Percentiles rank a stretch among this genome's conserved stretches.
Conservation (phyloP, 1,139 yeast genomes). For the Pneumocystis carinii region DNA sequence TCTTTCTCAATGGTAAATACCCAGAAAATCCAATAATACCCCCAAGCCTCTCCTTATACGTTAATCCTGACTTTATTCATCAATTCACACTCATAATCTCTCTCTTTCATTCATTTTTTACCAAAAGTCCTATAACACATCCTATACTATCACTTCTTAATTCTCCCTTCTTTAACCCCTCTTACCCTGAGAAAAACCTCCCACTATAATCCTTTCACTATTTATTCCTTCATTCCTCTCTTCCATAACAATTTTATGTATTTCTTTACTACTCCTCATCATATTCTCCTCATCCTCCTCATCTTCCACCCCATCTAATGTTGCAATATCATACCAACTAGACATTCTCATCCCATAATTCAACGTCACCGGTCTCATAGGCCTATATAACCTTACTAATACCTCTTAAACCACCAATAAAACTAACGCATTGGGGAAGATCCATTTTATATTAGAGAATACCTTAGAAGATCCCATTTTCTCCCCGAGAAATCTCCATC, state of each 20-base stretch:
- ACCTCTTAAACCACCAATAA: constrained; percentile 37
- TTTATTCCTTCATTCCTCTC: constrained; percentile 52
- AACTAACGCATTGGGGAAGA: constrained; percentile 83
- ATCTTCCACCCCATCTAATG: constrained; percentile 33
- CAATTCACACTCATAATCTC: too few species aligned
- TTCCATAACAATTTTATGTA: constrained; percentile 43
- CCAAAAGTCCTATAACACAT: constrained; percentile 5
- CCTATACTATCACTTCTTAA: constrained; percentile 40
- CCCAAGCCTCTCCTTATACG: constrained; percentile 48
- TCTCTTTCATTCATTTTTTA: too few species aligned
- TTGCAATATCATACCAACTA: constrained; percentile 73
- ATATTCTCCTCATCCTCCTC: constrained; percentile 50
- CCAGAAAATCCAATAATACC: constrained; percentile 74
- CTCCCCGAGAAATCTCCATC: constrained; percentile 61
- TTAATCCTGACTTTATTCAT: constrained; percentile 23
- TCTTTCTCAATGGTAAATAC: constrained; percentile 43
- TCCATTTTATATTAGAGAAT: constrained; percentile 50
- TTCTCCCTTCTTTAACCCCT: not conserved
- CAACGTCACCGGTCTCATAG: constrained; percentile 2
- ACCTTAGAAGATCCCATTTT: constrained; percentile 19
- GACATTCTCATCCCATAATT: constrained; percentile 60
- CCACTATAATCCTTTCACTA: constrained; percentile 59
- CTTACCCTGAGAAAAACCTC: constrained; percentile 94
- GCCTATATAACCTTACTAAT: not conserved
- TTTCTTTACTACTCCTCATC: constrained; percentile 37